Percentiles rank a stretch among this genome's conserved stretches.
phyloP scores from a whole-genome alignment of 2,329 filamentous ascomycete species.

The Stagonosporopsis rhizophila region DNA sequence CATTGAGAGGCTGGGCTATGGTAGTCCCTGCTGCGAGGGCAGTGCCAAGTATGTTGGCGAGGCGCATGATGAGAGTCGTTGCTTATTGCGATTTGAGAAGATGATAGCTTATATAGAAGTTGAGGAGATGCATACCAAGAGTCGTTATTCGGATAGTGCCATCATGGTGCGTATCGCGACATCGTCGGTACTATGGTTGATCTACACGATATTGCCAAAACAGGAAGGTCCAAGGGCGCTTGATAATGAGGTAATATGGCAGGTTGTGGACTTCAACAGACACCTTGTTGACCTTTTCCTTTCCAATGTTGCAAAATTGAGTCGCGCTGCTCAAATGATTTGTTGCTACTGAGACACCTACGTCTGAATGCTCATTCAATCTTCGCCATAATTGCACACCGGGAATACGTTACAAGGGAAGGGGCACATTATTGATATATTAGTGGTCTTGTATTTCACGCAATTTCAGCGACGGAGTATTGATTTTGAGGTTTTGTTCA shows the following conservation, averaged over 20 bases:
- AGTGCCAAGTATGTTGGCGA: slow-evolving; percentile 12
- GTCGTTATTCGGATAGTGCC: background rate
- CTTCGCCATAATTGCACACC: no score
- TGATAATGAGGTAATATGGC: background rate
- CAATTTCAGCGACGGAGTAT: no score
- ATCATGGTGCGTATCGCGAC: slow-evolving; percentile 16
- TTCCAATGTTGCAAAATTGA: no score
- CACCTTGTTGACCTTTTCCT: background rate
- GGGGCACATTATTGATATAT: no score
- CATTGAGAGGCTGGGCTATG: slow-evolving; percentile 22
- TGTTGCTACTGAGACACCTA: background rate
- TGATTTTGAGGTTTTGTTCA: no score
- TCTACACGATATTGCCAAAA: slow-evolving; percentile 1
- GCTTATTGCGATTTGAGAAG: background rate
- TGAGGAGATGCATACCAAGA: background rate
- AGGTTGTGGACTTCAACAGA: background rate
- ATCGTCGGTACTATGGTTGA: slow-evolving; percentile 7
- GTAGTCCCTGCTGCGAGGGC: slow-evolving; percentile 12
- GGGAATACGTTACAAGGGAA: no score
- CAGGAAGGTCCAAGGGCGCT: slow-evolving; percentile 8
- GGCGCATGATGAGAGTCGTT: slow-evolving; percentile 12
- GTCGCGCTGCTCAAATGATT: background rate
- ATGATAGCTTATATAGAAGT: background rate
- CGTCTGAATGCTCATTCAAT: no score
- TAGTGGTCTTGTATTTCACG: no score